phyloP scores from a whole-genome alignment of 1,139 yeast species.

The Arxiozyma telluris region DNA sequence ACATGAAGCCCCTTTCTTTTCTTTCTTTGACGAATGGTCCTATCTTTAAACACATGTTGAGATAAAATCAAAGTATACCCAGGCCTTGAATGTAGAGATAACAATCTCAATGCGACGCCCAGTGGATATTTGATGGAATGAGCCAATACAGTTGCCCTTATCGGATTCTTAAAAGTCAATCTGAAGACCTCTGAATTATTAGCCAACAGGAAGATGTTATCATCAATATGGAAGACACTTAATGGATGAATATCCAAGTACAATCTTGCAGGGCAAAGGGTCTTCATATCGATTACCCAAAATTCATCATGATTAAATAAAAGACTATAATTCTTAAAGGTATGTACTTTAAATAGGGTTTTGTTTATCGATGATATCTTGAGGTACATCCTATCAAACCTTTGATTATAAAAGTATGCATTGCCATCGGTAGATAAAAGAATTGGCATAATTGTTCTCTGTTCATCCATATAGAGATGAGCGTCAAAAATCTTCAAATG shows the following conservation, averaged over 20 bases:
- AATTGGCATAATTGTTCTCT: neutral
- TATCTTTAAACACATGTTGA: neutral
- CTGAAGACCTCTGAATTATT: neutral
- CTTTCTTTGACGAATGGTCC: neutral
- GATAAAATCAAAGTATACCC: neutral
- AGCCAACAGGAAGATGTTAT: neutral
- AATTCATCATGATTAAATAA: neutral
- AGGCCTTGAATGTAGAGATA: neutral
- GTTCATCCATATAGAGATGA: neutral
- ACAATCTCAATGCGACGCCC: neutral
- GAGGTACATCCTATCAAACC: neutral
- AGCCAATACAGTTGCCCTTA: neutral
- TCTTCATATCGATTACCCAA: neutral
- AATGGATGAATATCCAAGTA: neutral
- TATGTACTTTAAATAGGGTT: neutral
- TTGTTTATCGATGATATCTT: neutral
- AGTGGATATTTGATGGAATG: neutral
- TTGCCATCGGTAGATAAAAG: neutral
- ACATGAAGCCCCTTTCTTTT: neutral
- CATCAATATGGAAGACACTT: neutral
- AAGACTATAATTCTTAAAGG: neutral
- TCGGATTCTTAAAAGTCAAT: neutral
- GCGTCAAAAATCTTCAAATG: neutral
- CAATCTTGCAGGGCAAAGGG: neutral
- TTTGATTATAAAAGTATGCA: conserved; percentile 1